These are phyloP conservation scores for Pseudogymnoascus sp. DNA, from an alignment of 2,329 filamentous ascomycete species.

Conservation along the genomic window DNA sequence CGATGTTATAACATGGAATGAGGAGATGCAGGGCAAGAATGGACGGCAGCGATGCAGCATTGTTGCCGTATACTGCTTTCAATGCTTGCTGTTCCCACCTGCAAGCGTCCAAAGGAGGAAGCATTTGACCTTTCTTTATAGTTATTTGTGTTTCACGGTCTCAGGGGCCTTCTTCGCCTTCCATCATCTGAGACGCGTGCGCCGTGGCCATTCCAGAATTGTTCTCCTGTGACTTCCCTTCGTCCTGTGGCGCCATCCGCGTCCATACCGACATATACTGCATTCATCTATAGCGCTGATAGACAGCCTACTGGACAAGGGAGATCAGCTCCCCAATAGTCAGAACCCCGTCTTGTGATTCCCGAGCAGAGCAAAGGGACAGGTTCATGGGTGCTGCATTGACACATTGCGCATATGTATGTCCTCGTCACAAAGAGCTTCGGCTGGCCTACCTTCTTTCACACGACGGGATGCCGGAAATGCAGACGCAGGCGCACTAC, in stretches of 20 bases:
- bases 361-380: not conserved
- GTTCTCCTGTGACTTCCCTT: not conserved
- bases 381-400: not conserved
- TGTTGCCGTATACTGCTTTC: not conserved
- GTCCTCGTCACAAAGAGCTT: not conserved
- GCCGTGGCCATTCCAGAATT: not conserved
- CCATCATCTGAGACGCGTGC: not conserved
- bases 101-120: not conserved
- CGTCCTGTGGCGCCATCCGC: not conserved
- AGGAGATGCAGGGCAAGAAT: not conserved
- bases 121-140: not conserved
- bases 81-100: not conserved
- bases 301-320: not conserved
- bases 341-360: not conserved
- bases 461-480: not conserved
- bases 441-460: not conserved
- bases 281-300: not conserved
- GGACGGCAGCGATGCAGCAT: not conserved
- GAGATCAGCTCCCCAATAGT: not conserved
- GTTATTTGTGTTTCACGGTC: not conserved
- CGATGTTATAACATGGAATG: not conserved
- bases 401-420: slow-evolving; percentile 7
- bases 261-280: not conserved
- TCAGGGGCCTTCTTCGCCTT: not conserved
- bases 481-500: not conserved